Evolutionary conservation across 2,329 filamentous ascomycete species (phyloP), one percentile per base, ranked within the genome.

Genomic region (Hortaea werneckii): DNA sequence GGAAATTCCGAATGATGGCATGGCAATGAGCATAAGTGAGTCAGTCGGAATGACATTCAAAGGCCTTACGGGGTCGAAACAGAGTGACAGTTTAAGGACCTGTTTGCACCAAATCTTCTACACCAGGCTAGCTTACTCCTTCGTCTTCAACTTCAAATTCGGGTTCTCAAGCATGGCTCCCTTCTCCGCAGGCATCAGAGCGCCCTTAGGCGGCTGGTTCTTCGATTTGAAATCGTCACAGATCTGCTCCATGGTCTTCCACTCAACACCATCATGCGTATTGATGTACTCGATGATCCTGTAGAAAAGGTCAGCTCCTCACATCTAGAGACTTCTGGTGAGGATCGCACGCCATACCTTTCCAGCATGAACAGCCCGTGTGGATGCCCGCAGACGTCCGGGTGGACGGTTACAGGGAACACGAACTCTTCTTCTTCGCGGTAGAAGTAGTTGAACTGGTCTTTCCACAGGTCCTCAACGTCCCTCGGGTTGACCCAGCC

Each of bases 191-290:
- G 80, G 80, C 73, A 83, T 72, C 55, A 80, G 58, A 1, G 80
- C 80, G 0, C 78, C 80, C 43, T 69, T 62, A 0, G 77, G 72
- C 0, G 77, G 72, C 3, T 63, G 63, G 48, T 80, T 83, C 62
- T 76, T 81, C 47, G 69, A 73, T 68, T 85, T 87, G 63, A 87
- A 87, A 34, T 85, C 78, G 58, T 86, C 81, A 29, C 72, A 78
- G 67, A 87, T 85, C 58, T 84, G 73, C 56, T 78, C 40, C 40
- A 66, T 56, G 1, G 63, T 59, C 44, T 65, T 60, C 65, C 65
- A 70, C 52, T 72, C 66, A 1, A 72, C 67, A 3, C 69, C 69
- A 49, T 69, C 65, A 42, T 70, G 65, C 26, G 53, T 53, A 53
- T 70, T 71, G 43, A 73, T 63, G 56, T 67, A 68, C 48, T 72